Base-by-base conservation (phyloP, 805 yeast genomes). In the Pichia sporocuriosa region DNA sequence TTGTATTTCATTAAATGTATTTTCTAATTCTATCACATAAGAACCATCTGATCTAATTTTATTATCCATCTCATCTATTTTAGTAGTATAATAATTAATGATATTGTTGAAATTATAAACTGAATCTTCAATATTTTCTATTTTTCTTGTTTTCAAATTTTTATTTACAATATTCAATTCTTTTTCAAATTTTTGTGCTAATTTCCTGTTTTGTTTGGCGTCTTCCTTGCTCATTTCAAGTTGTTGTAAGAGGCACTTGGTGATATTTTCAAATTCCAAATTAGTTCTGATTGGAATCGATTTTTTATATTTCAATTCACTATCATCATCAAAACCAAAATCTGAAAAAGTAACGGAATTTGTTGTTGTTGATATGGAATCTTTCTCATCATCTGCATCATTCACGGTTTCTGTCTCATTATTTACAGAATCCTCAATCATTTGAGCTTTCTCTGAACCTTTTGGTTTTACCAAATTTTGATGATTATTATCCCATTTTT, bases 361-460 rank as follows among this genome's bases (percentile, higher is more conserved):
- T 15, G 26, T 10, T 11, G 15, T 5, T 21, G 34, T 11, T 9
- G 31, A 37, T 7, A 22, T 15, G 21, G 39, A 6, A 22, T 37
- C 23, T 13, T 30, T 16, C 9, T 38, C 41, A 32, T 38, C 41
- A 25, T 38, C 41, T 5, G 35, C 41, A 38, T 38, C 41, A 17
- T 25, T 38, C 13, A 11, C 13, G 6, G 29, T 26, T 26, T 26
- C 29, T 6, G 10, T 15, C 6, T 15, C n/a, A 26, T 26, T 13
- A 13, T 5, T 12, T 26, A 15, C 26, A 24, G 26, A 11, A n/a
- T n/a, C n/a, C n/a, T n/a, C n/a, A n/a, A n/a, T n/a, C n/a, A n/a
- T n/a, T n/a, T n/a, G n/a, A n/a, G n/a, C n/a, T n/a, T n/a, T n/a
- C n/a, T n/a, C n/a, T n/a, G n/a, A n/a, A n/a, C n/a, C n/a, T n/a